A percentile compares a stretch with the other conserved stretches of the same genome.
These are phyloP conservation scores for Saccharomyces jurei DNA, from an alignment of 805 yeast genomes.

Conservation along the genomic window DNA sequence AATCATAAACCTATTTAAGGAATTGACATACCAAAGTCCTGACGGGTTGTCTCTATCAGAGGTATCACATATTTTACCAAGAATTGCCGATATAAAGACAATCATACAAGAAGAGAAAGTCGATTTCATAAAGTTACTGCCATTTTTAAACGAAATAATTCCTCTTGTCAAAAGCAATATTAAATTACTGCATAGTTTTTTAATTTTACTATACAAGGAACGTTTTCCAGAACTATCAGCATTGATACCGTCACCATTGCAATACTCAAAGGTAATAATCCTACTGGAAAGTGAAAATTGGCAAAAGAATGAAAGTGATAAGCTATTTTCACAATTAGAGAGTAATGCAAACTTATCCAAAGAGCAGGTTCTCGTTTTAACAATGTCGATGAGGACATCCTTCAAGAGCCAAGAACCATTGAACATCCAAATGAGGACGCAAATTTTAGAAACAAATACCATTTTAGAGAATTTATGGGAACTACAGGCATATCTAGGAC, in stretches of 20 bases:
- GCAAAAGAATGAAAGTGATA: conserved; percentile 24
- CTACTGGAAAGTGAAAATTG: conserved; percentile 40
- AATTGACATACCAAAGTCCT: not conserved
- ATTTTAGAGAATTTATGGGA: conserved; percentile 40
- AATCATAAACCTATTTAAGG: not conserved
- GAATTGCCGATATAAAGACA: not conserved
- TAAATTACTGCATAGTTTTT: conserved; percentile 37
- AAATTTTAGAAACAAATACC: conserved; percentile 34
- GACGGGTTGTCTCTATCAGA: not conserved
- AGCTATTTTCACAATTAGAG: conserved; percentile 25
- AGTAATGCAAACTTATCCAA: conserved; percentile 37
- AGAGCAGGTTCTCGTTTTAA: conserved; percentile 63
- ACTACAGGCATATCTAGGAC: conserved; percentile 37
- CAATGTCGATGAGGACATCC: conserved; percentile 61
- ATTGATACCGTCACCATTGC: conserved; percentile 51
- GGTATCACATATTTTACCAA: not conserved
- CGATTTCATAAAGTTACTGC: conserved; percentile 30
- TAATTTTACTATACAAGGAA: conserved; percentile 45
- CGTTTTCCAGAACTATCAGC: conserved; percentile 67
- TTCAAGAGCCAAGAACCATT: conserved; percentile 26
- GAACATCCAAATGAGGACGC: conserved; percentile 29
- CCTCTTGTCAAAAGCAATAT: conserved; percentile 51
- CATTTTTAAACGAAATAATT: conserved; percentile 46
- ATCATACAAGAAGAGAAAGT: not conserved
- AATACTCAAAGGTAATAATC: conserved; percentile 47